These are phyloP conservation scores for Cladosporium sp. DNA, from an alignment of 2,329 filamentous ascomycete genomes.

Conservation along the genomic window DNA sequence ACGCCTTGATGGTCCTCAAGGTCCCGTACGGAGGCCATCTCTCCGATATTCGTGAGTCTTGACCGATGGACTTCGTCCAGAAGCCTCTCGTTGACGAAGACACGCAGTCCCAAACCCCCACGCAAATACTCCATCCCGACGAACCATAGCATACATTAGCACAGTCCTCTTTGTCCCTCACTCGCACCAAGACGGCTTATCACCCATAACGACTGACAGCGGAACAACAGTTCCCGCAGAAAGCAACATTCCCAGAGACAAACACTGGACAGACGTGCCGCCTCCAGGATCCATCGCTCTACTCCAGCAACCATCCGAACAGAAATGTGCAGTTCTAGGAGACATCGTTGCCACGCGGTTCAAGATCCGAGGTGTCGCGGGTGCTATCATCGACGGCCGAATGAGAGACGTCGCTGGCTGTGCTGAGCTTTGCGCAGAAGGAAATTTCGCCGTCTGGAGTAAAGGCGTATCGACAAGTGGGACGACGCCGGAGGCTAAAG, in stretches of 20 bases:
- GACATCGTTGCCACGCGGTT: slow-evolving; percentile 74
- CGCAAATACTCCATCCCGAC: background rate
- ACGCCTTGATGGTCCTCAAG: slow-evolving; percentile 70
- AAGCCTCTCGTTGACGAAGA: background rate
- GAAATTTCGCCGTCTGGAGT: slow-evolving; percentile 53
- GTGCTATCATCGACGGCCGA: slow-evolving; percentile 66
- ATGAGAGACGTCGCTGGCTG: slow-evolving; percentile 59
- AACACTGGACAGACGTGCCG: slow-evolving; percentile 69
- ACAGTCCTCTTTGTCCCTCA: slow-evolving; percentile 66
- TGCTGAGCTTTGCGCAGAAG: slow-evolving; percentile 50
- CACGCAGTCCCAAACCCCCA: slow-evolving; percentile 4
- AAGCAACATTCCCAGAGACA: slow-evolving; percentile 57
- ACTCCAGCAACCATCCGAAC: slow-evolving; percentile 63
- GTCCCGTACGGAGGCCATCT: slow-evolving; percentile 67
- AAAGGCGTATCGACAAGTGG: slow-evolving; percentile 60
- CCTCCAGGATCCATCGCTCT: slow-evolving; percentile 62
- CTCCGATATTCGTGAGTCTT: slow-evolving; percentile 56
- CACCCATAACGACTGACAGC: background rate
- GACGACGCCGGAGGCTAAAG: slow-evolving; percentile 56
- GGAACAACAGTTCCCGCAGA: slow-evolving; percentile 18
- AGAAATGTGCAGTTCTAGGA: slow-evolving; percentile 66
- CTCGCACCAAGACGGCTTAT: slow-evolving; percentile 35
- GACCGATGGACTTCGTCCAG: no score
- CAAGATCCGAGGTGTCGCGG: slow-evolving; percentile 60
- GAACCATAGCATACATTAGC: slow-evolving; percentile 55